phyloP scores from a whole-genome alignment of 805 yeast species.

The Wickerhamomyces chambardii region DNA sequence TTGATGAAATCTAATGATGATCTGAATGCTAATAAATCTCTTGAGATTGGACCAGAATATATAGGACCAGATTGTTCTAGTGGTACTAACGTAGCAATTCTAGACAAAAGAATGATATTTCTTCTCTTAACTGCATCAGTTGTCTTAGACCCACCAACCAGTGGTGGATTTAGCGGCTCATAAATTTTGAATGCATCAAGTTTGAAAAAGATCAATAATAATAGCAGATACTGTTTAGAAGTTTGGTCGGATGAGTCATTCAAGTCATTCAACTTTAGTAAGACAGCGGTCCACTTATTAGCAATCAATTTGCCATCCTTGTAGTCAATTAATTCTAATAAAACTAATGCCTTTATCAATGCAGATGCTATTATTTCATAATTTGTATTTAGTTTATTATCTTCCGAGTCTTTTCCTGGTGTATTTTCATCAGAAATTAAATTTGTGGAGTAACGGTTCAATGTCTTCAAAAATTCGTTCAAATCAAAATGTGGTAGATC shows the following conservation, averaged over 20 bases:
- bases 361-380: conserved; percentile 52
- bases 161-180: conserved; percentile 23
- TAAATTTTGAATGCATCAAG: conserved; percentile 29
- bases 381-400: conserved; percentile 30
- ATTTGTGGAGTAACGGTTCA: conserved; percentile 16
- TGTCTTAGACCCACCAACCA: conserved; percentile 29
- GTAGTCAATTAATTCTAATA: conserved; percentile 37
- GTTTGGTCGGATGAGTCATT: no score
- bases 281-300: conserved; percentile 40
- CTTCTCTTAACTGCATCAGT: conserved; percentile 18
- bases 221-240: conserved; percentile 30
- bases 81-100: conserved; percentile 38
- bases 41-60: conserved; percentile 65
- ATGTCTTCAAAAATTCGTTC: conserved; percentile 10
- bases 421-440: conserved; percentile 3
- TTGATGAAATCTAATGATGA: conserved; percentile 50
- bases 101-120: conserved; percentile 33
- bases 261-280: conserved; percentile 24
- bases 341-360: conserved; percentile 40
- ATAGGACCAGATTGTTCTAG: conserved; percentile 41
- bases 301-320: conserved; percentile 27
- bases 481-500: no score
- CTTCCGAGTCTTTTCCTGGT: conserved; percentile 13
- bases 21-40: conserved; percentile 56
- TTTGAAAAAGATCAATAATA: conserved; percentile 38